A percentile compares a stretch with the other conserved stretches of the same genome.
Conservation (phyloP, 208 protist species). For the Leishmania lainsoni region DNA sequence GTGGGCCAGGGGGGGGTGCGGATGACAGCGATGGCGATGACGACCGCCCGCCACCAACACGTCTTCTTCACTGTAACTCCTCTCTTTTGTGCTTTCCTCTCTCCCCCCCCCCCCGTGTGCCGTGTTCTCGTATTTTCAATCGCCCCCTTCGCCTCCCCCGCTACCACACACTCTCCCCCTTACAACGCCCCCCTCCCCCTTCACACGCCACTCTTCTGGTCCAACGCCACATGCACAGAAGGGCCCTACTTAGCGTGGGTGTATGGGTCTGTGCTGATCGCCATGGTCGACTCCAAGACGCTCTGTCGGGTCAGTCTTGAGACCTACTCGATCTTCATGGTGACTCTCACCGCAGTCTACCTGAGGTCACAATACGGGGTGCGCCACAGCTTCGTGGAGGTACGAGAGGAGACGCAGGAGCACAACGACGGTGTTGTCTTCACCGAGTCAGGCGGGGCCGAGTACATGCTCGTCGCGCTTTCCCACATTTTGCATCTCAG, state of each 20-base stretch:
- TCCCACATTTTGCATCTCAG: constrained; percentile 20
- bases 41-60: background rate
- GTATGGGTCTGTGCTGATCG: background rate
- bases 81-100: background rate
- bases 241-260: background rate
- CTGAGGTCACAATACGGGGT: constrained; percentile 21
- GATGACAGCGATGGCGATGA: background rate
- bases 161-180: background rate
- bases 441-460: constrained; percentile 23
- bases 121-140: too few relatives aligned
- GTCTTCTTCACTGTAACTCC: background rate
- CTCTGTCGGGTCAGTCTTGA: constrained; percentile 20
- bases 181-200: background rate
- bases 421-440: constrained; percentile 16
- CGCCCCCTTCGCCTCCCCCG: background rate
- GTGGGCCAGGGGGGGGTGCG: background rate
- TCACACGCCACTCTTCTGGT: background rate
- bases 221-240: background rate
- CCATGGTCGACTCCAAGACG: background rate
- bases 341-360: constrained; percentile 18
- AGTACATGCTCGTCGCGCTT: constrained; percentile 27
- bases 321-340: constrained; percentile 24
- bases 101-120: background rate
- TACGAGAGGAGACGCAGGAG: constrained; percentile 7
- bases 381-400: constrained; percentile 11